Evolutionary conservation across 1,139 yeast species (phyloP), one percentile per base, ranked within the genome.

Genomic region (Yamadazyma mexicana): DNA sequence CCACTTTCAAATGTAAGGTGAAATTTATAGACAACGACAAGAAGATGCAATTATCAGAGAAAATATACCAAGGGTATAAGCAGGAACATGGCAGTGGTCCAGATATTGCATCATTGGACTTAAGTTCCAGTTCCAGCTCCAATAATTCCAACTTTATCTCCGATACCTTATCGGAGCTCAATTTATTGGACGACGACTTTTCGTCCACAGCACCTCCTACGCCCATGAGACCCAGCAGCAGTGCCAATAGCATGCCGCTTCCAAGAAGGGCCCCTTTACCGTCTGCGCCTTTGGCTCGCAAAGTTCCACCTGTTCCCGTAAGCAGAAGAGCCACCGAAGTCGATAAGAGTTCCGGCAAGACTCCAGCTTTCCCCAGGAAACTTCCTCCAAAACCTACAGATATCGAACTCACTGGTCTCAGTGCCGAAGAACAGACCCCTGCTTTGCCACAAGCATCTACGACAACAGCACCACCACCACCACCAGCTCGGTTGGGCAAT

Each of bases 1-100:
- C 94, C 2, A 76, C 87, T 1, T 88, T 83, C 54, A 61, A 69
- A 31, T 75, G 86, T n/a, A 71, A 64, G 34, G 84, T 85, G 31
- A 80, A 78, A 47, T 75, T 83, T 40, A 72, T 88, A 25, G 83
- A 88, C 48, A 61, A 59, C 25, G 51, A 44, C 3, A 65, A 61
- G 50, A 68, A 63, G 44, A 39, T 49, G 15, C 43, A 49, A 15
- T 53, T 72, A 42, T 48, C 69, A n/a, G 60, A 58, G 34, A 45
- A 52, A n/a, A 52, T 66, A 26, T 69, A 69, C 45, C 55, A 55
- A 3, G 48, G 49, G 4, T 71, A 63, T 48, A 68, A 68, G 45
- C 35, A 47, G 3, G 64, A 65, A 33, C 57, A 66, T 43, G 64
- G 62, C 1, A 56, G 45, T n/a, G 31, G 37, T 9, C 22, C 31